Percentiles rank a stretch among this genome's conserved stretches.
Conservation (phyloP, 768 basidiomycete species). For the Leccinum imitatum region DNA sequence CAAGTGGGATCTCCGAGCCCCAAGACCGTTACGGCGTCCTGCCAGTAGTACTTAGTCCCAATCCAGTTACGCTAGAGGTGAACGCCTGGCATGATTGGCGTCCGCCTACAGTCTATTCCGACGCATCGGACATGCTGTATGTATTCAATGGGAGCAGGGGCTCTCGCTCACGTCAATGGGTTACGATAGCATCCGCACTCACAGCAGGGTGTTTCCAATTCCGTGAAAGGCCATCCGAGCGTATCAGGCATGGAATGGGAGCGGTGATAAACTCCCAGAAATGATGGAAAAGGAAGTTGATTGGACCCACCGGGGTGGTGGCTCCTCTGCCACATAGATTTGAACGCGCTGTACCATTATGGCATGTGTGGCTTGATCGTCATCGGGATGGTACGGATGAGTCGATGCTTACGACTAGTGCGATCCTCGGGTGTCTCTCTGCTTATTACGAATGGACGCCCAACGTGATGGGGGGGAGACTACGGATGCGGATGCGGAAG, state of each 20-base stretch:
- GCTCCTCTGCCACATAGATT: not conserved
- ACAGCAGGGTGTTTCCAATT: constrained; percentile 4
- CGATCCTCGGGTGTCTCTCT: constrained; percentile 4
- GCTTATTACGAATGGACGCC: constrained; percentile 7
- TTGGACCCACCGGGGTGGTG: not conserved
- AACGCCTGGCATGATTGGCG: constrained; percentile 10
- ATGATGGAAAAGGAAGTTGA: not conserved
- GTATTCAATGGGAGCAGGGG: not conserved
- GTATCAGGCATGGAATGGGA: not conserved
- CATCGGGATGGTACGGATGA: not conserved
- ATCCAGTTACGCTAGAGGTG: not conserved
- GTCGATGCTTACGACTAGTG: not conserved
- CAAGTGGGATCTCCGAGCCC: not conserved
- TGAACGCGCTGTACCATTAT: not conserved
- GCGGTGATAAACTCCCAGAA: not conserved
- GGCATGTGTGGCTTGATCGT: not conserved
- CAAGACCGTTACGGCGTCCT: constrained; percentile 1
- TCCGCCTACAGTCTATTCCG: constrained; percentile 8
- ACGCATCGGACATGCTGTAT: constrained; percentile 7
- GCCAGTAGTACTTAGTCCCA: not conserved
- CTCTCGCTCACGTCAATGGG: not conserved
- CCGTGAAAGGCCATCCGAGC: not conserved
- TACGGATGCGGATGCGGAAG: constrained; percentile 12
- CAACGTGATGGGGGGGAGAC: not conserved
- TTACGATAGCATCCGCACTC: not conserved